Conservation (phyloP, 768 basidiomycete genomes). For the Tylopilus felleus region DNA sequence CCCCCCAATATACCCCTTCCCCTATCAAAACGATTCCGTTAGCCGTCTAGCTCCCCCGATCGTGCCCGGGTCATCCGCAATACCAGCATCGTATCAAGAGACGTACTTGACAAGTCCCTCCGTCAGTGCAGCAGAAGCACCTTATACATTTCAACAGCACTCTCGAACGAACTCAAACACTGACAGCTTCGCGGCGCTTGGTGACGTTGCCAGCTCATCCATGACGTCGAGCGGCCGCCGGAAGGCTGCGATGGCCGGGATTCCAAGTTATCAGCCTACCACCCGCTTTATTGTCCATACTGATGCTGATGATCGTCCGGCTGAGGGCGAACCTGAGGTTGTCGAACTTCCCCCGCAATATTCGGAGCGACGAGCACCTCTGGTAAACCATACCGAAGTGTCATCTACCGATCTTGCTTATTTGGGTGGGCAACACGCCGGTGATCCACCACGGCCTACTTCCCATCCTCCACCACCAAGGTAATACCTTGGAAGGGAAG, state of each 20-base stretch:
- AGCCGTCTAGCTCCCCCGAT: conserved; percentile 14
- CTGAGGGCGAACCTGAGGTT: conserved; percentile 47
- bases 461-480: conserved; percentile 13
- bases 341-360: conserved; percentile 80
- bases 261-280: conserved; percentile 36
- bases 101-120: conserved; percentile 9
- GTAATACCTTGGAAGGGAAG: conserved; percentile 2
- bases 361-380: conserved; percentile 44
- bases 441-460: conserved; percentile 1
- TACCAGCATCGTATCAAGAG: conserved; percentile 2
- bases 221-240: conserved; percentile 41
- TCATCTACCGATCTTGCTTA: conserved; percentile 13
- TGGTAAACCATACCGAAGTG: background rate
- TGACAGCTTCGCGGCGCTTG: conserved; percentile 17
- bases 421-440: conserved; percentile 6
- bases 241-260: conserved; percentile 56
- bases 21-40: conserved; percentile 24
- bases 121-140: conserved; percentile 3
- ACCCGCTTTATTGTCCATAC: conserved; percentile 65
- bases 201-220: conserved; percentile 21
- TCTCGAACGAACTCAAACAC: conserved; percentile 21
- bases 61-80: background rate
- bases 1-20: conserved; percentile 35
- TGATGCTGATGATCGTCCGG: conserved; percentile 57
- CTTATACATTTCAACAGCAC: conserved; percentile 6